Percentiles rank a stretch among this genome's conserved stretches.
These are phyloP conservation scores for Trichoderma atrobrunneum DNA, from an alignment of 2,329 filamentous ascomycete species.

Conservation along the genomic window DNA sequence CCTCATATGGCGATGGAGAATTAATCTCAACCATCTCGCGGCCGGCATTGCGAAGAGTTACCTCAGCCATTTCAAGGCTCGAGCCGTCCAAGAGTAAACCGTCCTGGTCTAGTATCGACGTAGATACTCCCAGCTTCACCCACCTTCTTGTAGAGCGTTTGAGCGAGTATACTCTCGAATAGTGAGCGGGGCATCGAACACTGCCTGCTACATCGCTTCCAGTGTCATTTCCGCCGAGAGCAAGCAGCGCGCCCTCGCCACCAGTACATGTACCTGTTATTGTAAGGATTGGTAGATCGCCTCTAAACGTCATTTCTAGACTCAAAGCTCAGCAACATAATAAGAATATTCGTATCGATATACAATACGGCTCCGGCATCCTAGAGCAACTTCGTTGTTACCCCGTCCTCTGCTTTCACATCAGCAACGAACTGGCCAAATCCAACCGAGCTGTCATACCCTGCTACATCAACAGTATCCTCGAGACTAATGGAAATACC, in stretches of 20 bases:
- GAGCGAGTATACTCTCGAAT: not conserved
- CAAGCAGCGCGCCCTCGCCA: not conserved
- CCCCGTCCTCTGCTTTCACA: not conserved
- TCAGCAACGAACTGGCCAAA: not conserved
- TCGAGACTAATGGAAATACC: not conserved
- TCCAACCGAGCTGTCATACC: not conserved
- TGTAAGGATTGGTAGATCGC: not conserved
- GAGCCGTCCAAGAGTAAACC: no score
- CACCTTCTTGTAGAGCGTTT: not conserved
- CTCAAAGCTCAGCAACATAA: not conserved
- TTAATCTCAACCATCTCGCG: not conserved
- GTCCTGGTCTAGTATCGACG: not conserved
- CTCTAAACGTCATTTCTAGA: not conserved
- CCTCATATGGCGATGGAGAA: not conserved
- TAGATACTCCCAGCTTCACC: not conserved
- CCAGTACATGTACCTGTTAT: not conserved
- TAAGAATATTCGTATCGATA: not conserved
- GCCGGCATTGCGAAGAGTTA: not conserved
- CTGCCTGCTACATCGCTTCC: not conserved
- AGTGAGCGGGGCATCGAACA: not conserved
- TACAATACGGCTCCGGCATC: not conserved
- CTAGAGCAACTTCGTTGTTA: not conserved
- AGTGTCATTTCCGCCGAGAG: not conserved
- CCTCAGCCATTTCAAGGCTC: not conserved
- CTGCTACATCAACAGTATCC: not conserved